phyloP scores from a whole-genome alignment of 1,139 yeast genomes.

The Martiniozyma asiatica region DNA sequence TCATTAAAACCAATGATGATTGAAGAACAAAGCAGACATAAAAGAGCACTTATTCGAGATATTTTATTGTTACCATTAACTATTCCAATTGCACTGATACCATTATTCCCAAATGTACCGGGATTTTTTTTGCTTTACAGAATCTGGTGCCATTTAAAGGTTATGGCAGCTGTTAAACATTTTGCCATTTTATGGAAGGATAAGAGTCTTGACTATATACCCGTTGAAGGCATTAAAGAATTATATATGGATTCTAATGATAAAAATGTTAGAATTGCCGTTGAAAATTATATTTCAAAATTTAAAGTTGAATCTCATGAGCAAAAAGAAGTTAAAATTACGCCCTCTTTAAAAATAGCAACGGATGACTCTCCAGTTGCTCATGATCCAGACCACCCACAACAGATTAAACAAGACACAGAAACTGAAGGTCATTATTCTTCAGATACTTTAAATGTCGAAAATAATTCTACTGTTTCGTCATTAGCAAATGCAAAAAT shows the following conservation, averaged over 20 bases:
- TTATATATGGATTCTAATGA: constrained; percentile 16
- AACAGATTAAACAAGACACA: too few relatives aligned
- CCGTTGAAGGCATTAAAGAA: constrained; percentile 13
- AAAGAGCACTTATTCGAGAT: constrained; percentile 33
- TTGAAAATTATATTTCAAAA: constrained; percentile 6
- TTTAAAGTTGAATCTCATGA: background rate
- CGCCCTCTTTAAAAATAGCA: background rate
- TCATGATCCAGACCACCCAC: too few relatives aligned
- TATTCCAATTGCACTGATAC: constrained; percentile 68
- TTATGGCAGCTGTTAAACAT: constrained; percentile 65
- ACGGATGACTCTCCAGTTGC: too few relatives aligned
- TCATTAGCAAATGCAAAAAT: too few relatives aligned
- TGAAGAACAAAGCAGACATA: constrained; percentile 30
- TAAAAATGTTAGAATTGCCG: constrained; percentile 6
- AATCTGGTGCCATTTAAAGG: constrained; percentile 75
- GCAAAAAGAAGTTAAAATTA: too few relatives aligned
- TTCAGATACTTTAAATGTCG: too few relatives aligned
- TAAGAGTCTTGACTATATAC: constrained; percentile 15
- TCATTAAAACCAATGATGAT: constrained; percentile 19
- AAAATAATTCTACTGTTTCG: too few relatives aligned
- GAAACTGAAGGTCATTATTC: too few relatives aligned
- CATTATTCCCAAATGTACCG: constrained; percentile 91
- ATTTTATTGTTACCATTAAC: constrained; percentile 64
- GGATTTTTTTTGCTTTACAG: constrained; percentile 80
- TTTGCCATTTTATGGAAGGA: constrained; percentile 30